Conservation (phyloP, 2,329 filamentous ascomycete species). For the Aspergillus hiratsukae region DNA sequence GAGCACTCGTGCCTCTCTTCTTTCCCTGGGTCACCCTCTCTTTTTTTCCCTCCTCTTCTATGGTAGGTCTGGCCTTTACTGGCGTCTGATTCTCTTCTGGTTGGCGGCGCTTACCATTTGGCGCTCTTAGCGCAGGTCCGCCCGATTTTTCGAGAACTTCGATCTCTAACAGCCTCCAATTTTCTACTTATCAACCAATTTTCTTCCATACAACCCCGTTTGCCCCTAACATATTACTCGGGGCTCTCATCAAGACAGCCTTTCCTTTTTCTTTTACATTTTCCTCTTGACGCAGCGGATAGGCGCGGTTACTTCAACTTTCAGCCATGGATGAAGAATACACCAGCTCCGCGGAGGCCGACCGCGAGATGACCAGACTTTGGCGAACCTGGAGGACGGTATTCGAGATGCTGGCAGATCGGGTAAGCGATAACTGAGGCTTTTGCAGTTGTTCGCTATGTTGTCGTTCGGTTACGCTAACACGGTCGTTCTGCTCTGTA, state of each 20-base stretch:
- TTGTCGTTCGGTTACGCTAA: slow-evolving; percentile 5
- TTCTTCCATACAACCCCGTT: slow-evolving; percentile 5
- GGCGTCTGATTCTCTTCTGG: slow-evolving; percentile 1
- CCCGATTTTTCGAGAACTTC: slow-evolving; percentile 28
- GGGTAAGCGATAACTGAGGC: slow-evolving; percentile 54
- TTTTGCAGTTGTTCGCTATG: slow-evolving; percentile 6
- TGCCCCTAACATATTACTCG: not conserved
- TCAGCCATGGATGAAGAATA: slow-evolving; percentile 38
- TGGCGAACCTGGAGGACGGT: slow-evolving; percentile 94
- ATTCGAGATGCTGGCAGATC: slow-evolving; percentile 89
- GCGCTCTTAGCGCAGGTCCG: slow-evolving; percentile 25
- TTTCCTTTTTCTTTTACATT: not conserved
- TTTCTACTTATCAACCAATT: slow-evolving; percentile 20
- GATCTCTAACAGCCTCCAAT: slow-evolving; percentile 2
- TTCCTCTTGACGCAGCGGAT: slow-evolving; percentile 5
- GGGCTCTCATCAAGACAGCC: not conserved
- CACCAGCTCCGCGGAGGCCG: slow-evolving; percentile 34
- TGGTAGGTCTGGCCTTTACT: slow-evolving; percentile 18
- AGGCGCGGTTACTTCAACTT: slow-evolving; percentile 4
- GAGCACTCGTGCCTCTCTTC: not conserved
- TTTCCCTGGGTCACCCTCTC: not conserved
- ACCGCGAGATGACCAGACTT: slow-evolving; percentile 57
- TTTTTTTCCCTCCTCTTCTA: not conserved
- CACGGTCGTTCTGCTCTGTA: slow-evolving; percentile 35
- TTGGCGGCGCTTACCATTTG: slow-evolving; percentile 21